Evolutionary conservation across 371 early-diverging fungal genomes (phyloP).

Genomic region (Lichtheimia ornata): DNA sequence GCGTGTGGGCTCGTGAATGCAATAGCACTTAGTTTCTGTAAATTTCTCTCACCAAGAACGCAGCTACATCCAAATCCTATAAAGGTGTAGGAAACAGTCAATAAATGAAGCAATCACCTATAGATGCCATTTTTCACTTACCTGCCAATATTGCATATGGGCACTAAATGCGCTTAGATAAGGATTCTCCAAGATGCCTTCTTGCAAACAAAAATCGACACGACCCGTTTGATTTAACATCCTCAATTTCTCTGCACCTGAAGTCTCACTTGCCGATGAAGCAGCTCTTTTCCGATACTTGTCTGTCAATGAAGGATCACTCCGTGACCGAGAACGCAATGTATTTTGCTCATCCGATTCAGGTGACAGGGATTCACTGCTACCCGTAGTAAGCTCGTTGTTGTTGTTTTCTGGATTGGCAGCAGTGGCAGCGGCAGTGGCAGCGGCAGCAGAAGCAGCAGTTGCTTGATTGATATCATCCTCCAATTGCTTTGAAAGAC

Average conservation of each 20-base stretch:
- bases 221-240: conserved; percentile 67
- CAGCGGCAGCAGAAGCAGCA: neutral
- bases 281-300: conserved; percentile 10
- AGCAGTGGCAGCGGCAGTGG: neutral
- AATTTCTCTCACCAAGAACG: conserved; percentile 51
- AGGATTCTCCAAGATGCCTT: conserved; percentile 76
- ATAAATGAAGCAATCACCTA: neutral
- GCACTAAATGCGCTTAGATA: conserved; percentile 74
- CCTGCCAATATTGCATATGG: conserved; percentile 77
- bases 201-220: conserved; percentile 76
- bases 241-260: conserved; percentile 43
- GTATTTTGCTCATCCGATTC: conserved; percentile 2
- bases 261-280: conserved; percentile 1
- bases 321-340: conserved; percentile 23
- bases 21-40: conserved; percentile 15
- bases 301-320: conserved; percentile 21
- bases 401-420: neutral
- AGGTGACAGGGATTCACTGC: neutral
- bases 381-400: too few species aligned
- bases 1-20: too few species aligned
- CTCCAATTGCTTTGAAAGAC: conserved; percentile 30
- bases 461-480: conserved; percentile 3
- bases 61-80: conserved; percentile 61
- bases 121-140: neutral
- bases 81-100: conserved; percentile 5